A percentile compares a stretch with the other conserved stretches of the same genome.
Evolutionary conservation across 1,284 basidiomycete genomes (phyloP).

Genomic region (Exobasidium rhododendri): DNA sequence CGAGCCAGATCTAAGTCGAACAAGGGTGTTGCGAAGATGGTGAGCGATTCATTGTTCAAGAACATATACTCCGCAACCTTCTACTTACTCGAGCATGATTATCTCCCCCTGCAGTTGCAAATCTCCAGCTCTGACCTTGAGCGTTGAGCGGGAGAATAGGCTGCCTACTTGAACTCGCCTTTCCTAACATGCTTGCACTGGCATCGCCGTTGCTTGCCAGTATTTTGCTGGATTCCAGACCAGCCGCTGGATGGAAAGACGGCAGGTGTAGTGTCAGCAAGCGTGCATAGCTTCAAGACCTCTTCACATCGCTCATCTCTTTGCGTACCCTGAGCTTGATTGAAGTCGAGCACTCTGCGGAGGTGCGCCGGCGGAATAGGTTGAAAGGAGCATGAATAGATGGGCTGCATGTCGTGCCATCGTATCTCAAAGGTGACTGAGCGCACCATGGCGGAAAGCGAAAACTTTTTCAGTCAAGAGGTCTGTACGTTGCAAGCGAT

Average conservation of each 20-base stretch:
- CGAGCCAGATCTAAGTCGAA: conserved; percentile 49
- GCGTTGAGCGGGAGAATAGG: conserved; percentile 34
- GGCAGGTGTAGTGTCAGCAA: too few relatives aligned
- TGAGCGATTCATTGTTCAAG: conserved; percentile 20
- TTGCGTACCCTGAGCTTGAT: conserved; percentile 44
- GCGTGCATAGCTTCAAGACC: too few relatives aligned
- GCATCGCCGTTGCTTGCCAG: conserved; percentile 20
- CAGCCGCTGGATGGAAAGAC: conserved; percentile 28
- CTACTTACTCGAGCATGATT: conserved; percentile 85
- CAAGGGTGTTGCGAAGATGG: background rate
- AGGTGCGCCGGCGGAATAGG: conserved; percentile 43
- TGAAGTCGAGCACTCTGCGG: conserved; percentile 47
- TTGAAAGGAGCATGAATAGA: conserved; percentile 52
- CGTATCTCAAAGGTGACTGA: conserved; percentile 53
- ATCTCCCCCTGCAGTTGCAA: conserved; percentile 94
- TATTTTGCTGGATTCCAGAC: conserved; percentile 41
- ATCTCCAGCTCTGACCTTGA: conserved; percentile 67
- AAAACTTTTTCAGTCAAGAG: background rate
- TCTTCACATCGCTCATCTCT: too few relatives aligned
- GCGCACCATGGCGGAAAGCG: conserved; percentile 41
- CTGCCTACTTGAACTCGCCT: conserved; percentile 1
- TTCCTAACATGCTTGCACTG: conserved; percentile 1
- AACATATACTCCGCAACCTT: conserved; percentile 1
- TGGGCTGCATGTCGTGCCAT: conserved; percentile 54
- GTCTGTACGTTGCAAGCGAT: too few relatives aligned